phyloP scores from a whole-genome alignment of 1,284 basidiomycete genomes.

The Sporisorium sorghi region DNA sequence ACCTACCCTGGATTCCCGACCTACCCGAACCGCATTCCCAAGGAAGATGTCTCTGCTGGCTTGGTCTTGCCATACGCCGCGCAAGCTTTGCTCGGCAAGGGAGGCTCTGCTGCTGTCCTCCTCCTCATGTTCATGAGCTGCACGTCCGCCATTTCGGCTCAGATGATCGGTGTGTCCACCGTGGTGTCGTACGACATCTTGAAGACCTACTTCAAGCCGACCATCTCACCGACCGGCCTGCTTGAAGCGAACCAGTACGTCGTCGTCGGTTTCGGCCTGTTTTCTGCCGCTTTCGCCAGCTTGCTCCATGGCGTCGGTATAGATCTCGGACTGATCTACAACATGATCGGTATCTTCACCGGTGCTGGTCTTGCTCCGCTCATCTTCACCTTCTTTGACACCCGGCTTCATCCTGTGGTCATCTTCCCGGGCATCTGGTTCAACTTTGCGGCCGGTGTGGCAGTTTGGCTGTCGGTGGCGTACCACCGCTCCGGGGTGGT shows the following conservation, averaged over 20 bases:
- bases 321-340: constrained; percentile 60
- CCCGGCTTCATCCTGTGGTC: constrained; percentile 51
- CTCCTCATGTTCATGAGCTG: constrained; percentile 64
- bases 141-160: constrained; percentile 61
- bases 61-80: constrained; percentile 61
- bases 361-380: constrained; percentile 53
- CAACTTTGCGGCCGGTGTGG: constrained; percentile 59
- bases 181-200: constrained; percentile 56
- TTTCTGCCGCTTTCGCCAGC: constrained; percentile 62
- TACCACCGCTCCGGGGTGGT: constrained; percentile 50
- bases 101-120: constrained; percentile 55
- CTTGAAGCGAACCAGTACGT: constrained; percentile 57
- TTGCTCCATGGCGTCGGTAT: constrained; percentile 61
- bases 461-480: constrained; percentile 63
- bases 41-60: constrained; percentile 57
- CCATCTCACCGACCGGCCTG: constrained; percentile 47
- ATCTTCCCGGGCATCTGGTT: constrained; percentile 65
- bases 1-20: constrained; percentile 58
- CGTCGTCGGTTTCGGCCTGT: constrained; percentile 62
- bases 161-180: constrained; percentile 56
- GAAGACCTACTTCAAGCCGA: constrained; percentile 55
- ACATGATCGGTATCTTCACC: constrained; percentile 58
- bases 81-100: constrained; percentile 59
- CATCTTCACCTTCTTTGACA: constrained; percentile 62
- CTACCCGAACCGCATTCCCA: constrained; percentile 54